These are phyloP conservation scores for Abrus pulchellus DNA, from an alignment of 306 rosid species.

Conservation along the genomic window DNA sequence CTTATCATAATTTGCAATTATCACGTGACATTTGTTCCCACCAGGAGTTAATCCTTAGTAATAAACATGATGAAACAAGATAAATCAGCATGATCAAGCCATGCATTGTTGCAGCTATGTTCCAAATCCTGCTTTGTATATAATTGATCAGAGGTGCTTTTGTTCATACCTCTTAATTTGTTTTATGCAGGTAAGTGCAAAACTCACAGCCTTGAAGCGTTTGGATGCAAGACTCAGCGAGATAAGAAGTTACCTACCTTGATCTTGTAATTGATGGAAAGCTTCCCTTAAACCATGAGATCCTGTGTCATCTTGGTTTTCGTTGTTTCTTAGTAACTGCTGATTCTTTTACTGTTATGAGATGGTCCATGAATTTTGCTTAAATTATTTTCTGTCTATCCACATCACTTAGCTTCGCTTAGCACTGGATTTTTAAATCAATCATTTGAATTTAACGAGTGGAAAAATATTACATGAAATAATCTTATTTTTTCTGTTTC, in stretches of 20 bases:
- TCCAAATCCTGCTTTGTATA: constrained; percentile 88
- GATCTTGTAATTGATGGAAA: constrained; percentile 84
- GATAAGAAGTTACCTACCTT: constrained; percentile 84
- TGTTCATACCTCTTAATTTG: constrained; percentile 12
- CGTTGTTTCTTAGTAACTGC: not conserved
- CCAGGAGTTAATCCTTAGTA: constrained; percentile 11
- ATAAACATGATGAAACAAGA: constrained; percentile 1
- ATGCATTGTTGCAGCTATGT: constrained; percentile 63
- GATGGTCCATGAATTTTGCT: constrained; percentile 17
- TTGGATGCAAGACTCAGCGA: constrained; percentile 83
- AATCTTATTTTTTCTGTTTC: constrained; percentile 22
- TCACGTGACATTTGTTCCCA: not conserved
- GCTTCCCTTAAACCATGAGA: constrained; percentile 89
- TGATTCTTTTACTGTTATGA: constrained; percentile 28
- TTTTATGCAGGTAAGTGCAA: constrained; percentile 73
- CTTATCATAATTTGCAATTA: not conserved
- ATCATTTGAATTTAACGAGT: not conserved
- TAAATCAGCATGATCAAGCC: not conserved
- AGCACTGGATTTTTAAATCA: constrained; percentile 3
- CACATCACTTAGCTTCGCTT: not conserved
- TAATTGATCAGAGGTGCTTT: constrained; percentile 64
- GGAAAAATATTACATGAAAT: not conserved
- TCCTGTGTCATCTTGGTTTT: constrained; percentile 72
- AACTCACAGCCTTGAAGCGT: constrained; percentile 91
- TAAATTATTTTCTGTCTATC: constrained; percentile 3